Base-by-base conservation (phyloP, 176 grass and related monocot genomes). In the Aegilops longissima region DNA sequence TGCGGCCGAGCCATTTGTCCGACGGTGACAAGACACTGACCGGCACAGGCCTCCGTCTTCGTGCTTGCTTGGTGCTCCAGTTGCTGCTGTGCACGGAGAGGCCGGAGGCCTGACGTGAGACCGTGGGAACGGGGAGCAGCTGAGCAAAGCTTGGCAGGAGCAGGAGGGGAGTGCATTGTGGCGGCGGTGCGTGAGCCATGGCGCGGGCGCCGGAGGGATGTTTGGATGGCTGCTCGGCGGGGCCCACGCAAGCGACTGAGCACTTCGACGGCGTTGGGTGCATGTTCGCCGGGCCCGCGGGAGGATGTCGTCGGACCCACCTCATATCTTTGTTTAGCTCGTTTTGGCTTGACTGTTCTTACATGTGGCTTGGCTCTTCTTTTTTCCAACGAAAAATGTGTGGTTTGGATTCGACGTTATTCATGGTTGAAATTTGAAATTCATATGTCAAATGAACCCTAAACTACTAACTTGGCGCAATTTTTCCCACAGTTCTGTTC, bases 1-100 rank as follows among this genome's bases (percentile, higher is more conserved):
- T 93, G 94, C 31, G 94, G 78, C 85, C 88, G 83, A 27, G 87
- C 94, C 94, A 96, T 95, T 16, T n/a, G 42, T 9, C 39, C 39
- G 39, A 23, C 47, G 51, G 11, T 23, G 45, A 30, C 51, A 2
- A 16, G 51, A 16, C 7, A 10, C 33, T 12, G 66, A 18, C 25
- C 61, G 36, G 16, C 3, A 6, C 17, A 31, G 59, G 4, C 75
- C 27, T 29, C 44, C 16, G 31, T 36, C 42, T 25, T 25, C 70
- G 8, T 25, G 39, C 39, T 40, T 40, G 39, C 66, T 2, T 69
- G 3, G 66, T 20, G 66, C 62, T 52, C 12, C 25, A 40, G 39
- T 40, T 52, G 49, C 49, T 6, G 49, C 5, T 52, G 49, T 17
- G 49, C 49, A 0, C 5, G 16, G 8, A 56, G 6, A 56, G 17